These are phyloP conservation scores for Colletotrichum magnum DNA, from an alignment of 2,329 filamentous ascomycete genomes.

Conservation along the genomic window DNA sequence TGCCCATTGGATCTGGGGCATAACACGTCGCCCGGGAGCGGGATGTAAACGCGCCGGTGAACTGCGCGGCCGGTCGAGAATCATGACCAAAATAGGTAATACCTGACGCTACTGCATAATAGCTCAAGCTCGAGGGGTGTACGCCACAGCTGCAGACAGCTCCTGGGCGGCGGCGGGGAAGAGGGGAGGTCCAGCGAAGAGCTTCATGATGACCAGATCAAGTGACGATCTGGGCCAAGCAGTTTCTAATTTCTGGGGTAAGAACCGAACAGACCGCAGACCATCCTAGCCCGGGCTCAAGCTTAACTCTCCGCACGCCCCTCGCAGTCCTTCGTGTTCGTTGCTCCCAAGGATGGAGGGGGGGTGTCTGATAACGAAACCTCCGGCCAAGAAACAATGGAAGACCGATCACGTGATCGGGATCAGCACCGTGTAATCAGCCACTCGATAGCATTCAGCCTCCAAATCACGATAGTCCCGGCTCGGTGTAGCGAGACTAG, in stretches of 20 bases:
- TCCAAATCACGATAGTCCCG: constrained; percentile 20
- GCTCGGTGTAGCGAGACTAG: constrained; percentile 19
- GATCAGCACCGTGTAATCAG: not conserved
- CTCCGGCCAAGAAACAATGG: constrained; percentile 2
- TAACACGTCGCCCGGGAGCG: not conserved
- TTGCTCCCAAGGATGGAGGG: not conserved
- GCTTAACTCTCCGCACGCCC: constrained; percentile 16
- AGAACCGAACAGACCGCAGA: constrained; percentile 9
- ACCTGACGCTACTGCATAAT: constrained; percentile 6
- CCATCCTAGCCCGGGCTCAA: not conserved
- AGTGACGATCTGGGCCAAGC: constrained; percentile 9
- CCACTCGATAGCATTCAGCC: constrained; percentile 21
- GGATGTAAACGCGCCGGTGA: not conserved
- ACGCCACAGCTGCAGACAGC: not conserved
- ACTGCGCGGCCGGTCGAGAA: constrained; percentile 1
- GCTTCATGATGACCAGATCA: constrained; percentile 13
- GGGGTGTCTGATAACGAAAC: constrained; percentile 20
- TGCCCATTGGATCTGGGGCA: not conserved
- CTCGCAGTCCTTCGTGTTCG: not conserved
- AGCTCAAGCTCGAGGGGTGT: not conserved
- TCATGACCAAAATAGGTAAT: constrained; percentile 18
- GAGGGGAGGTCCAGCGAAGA: no score
- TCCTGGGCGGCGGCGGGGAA: not conserved
- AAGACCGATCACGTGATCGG: constrained; percentile 26
- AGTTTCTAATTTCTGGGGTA: constrained; percentile 27